Conservation (phyloP, 2,329 filamentous ascomycete genomes). For the Neopestalotiopsis clavispora region DNA sequence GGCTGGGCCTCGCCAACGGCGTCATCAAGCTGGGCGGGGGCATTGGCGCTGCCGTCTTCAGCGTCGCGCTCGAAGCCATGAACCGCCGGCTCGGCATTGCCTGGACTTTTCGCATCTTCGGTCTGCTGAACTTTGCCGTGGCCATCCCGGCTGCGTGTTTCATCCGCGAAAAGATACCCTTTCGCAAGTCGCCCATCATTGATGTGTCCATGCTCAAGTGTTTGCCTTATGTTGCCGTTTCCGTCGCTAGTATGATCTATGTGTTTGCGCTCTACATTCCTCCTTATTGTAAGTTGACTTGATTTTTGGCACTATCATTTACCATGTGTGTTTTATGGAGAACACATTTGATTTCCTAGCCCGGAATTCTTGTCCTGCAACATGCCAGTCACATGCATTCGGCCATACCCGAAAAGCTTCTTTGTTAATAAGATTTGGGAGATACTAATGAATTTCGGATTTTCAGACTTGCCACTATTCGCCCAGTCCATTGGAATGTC, state of each 20-base stretch:
- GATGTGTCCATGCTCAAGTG: neutral
- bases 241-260: neutral
- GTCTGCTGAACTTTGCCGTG: neutral
- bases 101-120: neutral
- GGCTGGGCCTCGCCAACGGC: neutral
- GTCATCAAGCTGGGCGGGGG: neutral
- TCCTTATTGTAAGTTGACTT: neutral
- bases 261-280: neutral
- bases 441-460: too few species aligned
- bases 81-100: neutral
- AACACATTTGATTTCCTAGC: too few species aligned
- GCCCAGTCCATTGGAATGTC: neutral
- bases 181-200: neutral
- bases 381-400: too few species aligned
- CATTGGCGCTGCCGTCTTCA: neutral
- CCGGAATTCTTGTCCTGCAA: too few species aligned
- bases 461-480: neutral
- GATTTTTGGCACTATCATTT: too few species aligned
- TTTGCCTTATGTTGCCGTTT: neutral
- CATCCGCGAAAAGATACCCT: neutral
- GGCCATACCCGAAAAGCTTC: too few species aligned
- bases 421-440: too few species aligned
- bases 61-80: neutral
- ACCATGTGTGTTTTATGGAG: too few species aligned
- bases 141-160: neutral